Evolutionary conservation across 257 asterid species (phyloP).

Genomic region (Capsicum chinense): DNA sequence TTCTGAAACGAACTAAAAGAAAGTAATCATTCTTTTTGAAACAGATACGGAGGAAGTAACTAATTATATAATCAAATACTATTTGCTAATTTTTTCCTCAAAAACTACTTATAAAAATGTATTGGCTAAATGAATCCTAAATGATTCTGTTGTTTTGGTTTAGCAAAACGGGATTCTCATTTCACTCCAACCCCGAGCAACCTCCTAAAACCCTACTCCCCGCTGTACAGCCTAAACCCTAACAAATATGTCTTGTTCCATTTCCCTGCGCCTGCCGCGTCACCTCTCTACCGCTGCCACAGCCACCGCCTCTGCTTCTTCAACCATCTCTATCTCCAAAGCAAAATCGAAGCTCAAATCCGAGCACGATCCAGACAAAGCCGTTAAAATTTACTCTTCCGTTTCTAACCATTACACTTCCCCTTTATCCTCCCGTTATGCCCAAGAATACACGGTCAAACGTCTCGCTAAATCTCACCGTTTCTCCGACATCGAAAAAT

Average conservation of each 20-base stretch:
- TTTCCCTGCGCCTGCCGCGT: conserved; percentile 61
- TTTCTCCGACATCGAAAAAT: conserved; percentile 63
- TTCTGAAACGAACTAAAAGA: too few species aligned
- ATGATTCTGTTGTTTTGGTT: too few species aligned
- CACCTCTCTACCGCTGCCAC: conserved; percentile 56
- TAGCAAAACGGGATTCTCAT: background rate
- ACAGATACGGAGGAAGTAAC: too few species aligned
- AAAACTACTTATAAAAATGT: too few species aligned
- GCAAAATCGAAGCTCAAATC: conserved; percentile 56
- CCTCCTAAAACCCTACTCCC: background rate
- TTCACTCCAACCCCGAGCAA: background rate
- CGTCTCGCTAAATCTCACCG: conserved; percentile 76
- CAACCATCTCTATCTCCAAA: conserved; percentile 50
- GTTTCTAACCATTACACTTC: conserved; percentile 53
- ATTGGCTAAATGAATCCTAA: too few species aligned
- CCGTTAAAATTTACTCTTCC: conserved; percentile 66
- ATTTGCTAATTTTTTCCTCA: too few species aligned
- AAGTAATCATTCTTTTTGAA: too few species aligned
- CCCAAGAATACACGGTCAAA: conserved; percentile 73
- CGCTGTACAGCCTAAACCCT: conserved; percentile 33
- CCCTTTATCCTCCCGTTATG: conserved; percentile 59
- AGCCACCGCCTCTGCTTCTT: conserved; percentile 31
- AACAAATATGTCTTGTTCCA: conserved; percentile 41
- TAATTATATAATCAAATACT: too few species aligned
- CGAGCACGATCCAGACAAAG: conserved; percentile 69